Percentiles rank a stretch among this genome's conserved stretches.
Evolutionary conservation across 495 filamentous ascomycete species (phyloP).

Genomic region (Aspergillus nanangensis): DNA sequence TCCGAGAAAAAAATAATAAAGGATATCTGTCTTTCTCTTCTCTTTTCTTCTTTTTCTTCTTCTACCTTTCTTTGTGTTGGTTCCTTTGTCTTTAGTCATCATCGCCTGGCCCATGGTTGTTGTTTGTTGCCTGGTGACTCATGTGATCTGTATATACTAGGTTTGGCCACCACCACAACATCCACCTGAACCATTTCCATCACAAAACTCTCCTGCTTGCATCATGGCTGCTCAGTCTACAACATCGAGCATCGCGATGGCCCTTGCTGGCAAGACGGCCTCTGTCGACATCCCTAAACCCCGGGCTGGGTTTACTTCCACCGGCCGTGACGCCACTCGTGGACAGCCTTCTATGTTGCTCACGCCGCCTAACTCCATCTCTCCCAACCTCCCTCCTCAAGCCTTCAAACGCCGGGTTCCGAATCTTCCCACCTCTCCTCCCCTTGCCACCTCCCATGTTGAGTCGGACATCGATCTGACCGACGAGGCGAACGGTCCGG

Average conservation of each 20-base stretch:
- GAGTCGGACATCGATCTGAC: constrained; percentile 87
- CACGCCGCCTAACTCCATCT: constrained; percentile 95
- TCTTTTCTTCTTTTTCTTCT: constrained; percentile 1
- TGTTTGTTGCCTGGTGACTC: constrained; percentile 17
- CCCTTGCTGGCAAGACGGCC: constrained; percentile 58
- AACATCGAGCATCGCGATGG: constrained; percentile 57
- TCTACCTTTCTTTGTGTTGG: neutral
- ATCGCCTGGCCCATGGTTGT: constrained; percentile 3
- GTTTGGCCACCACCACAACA: constrained; percentile 14
- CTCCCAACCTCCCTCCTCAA: constrained; percentile 80
- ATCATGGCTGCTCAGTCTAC: constrained; percentile 47
- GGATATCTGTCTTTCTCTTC: neutral
- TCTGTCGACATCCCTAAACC: constrained; percentile 71
- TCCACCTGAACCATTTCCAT: constrained; percentile 1
- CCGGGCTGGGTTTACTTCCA: constrained; percentile 57
- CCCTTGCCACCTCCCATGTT: constrained; percentile 56
- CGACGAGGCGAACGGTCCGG: constrained; percentile 52
- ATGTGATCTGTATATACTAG: constrained; percentile 8
- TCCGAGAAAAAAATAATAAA: too few species aligned
- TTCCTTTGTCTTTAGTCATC: constrained; percentile 8
- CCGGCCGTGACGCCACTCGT: constrained; percentile 54
- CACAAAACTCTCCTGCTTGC: constrained; percentile 8
- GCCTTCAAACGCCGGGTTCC: constrained; percentile 52
- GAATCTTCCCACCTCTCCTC: constrained; percentile 43
- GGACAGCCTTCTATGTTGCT: constrained; percentile 61